Base-by-base conservation (phyloP, 148 eudicot genomes). In the Rhododendron ferrugineum region DNA sequence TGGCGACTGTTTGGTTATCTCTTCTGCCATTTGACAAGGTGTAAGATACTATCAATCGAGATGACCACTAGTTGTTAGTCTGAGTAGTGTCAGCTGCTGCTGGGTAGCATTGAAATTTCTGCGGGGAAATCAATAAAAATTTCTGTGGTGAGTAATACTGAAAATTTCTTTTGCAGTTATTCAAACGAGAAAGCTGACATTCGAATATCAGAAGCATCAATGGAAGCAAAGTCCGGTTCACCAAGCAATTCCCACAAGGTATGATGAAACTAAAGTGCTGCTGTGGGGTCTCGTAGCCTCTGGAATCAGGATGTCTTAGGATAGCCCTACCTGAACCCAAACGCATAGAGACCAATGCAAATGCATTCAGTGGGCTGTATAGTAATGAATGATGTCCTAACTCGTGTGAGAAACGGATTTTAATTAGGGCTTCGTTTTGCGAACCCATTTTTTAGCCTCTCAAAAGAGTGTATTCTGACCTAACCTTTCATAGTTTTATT, bases 161-260 rank as follows among this genome's bases (percentile, higher is more conserved):
- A 28, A 40, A n/a, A 20, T 85, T 30, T 2, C 42, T 18, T 78
- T 75, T 88, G 56, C 56, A 91, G 93, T 72, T 90, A 90, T 81
- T 91, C 93, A 46, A 91, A 91, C 62, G 93, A 91, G 88, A 91
- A 90, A 89, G 86, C 93, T 22, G 90, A 91, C 85, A 84, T 82
- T 28, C 86, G 92, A 78, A 88, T 89, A 81, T 60, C 89, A 36
- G 93, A 91, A 46, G 83, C 85, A 49, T 80, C 85, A 15, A 77
- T 16, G 11, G 90, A 88, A 83, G 86, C 81, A 36, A 58, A 86
- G 22, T 49, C 86, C 23, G 72, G 44, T 79, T 60, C 85, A 46
- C 74, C 87, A 47, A 82, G 74, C 34, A 42, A 72, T 22, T 56
- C 78, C 37, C 78, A 62, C 83, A 52, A 85, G 89, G 91, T 85